These are phyloP conservation scores for Bruguiera parviflora DNA, from an alignment of 345 rosid genomes.

Conservation along the genomic window DNA sequence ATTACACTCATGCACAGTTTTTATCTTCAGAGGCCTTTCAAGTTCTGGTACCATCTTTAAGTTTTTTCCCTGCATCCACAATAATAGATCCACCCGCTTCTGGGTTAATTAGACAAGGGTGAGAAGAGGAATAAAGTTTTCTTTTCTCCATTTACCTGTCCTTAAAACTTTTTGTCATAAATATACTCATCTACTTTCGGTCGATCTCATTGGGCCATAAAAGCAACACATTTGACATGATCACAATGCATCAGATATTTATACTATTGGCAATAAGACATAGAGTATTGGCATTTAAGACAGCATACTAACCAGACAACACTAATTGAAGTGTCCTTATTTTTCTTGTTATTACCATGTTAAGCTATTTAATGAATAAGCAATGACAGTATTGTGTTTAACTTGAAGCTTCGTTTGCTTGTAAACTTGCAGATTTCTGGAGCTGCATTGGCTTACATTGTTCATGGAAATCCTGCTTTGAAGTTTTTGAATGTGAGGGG, in stretches of 20 bases:
- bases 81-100: no score
- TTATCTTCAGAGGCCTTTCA: neutral
- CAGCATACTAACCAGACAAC: neutral
- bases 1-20: no score
- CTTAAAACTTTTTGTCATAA: neutral
- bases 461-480: constrained; percentile 49
- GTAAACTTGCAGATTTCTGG: constrained; percentile 53
- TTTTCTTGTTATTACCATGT: constrained; percentile 4
- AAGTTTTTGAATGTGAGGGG: constrained; percentile 62
- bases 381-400: neutral
- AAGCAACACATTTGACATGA: neutral
- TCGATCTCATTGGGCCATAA: constrained; percentile 6
- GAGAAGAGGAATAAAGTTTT: neutral
- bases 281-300: neutral
- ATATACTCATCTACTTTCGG: neutral
- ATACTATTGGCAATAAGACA: neutral
- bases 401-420: constrained; percentile 8
- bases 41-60: neutral
- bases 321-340: constrained; percentile 2
- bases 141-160: neutral
- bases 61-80: neutral
- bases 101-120: neutral
- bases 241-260: neutral
- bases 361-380: constrained; percentile 1
- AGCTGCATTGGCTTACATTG: constrained; percentile 46